These are phyloP conservation scores for Yamadazyma diddensiae DNA, from an alignment of 1,139 yeast genomes.

Conservation along the genomic window DNA sequence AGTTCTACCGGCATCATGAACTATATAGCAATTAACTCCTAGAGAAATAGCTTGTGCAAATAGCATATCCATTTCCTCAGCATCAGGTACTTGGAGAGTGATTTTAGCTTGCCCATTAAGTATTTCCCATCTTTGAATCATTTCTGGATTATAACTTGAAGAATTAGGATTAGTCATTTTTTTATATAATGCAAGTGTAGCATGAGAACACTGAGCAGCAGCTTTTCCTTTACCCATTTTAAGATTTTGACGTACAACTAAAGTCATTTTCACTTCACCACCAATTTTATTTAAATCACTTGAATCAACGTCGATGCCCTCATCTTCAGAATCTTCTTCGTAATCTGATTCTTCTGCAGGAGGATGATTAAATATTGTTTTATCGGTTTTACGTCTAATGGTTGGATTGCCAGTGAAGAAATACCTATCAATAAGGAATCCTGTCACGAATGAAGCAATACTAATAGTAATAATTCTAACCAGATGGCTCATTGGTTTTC, in stretches of 20 bases:
- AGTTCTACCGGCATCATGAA: constrained; percentile 96
- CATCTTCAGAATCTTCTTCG: constrained; percentile 24
- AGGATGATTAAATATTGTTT: background rate
- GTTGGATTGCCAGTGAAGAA: constrained; percentile 2
- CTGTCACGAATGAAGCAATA: constrained; percentile 23
- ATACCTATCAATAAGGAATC: constrained; percentile 20
- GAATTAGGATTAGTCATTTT: constrained; percentile 55
- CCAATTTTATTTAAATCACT: constrained; percentile 56
- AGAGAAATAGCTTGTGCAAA: constrained; percentile 79
- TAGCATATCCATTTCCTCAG: constrained; percentile 74
- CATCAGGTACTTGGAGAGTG: constrained; percentile 71
- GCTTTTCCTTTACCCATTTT: constrained; percentile 94
- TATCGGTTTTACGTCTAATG: background rate
- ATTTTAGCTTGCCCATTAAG: constrained; percentile 91
- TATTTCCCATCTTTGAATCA: constrained; percentile 75
- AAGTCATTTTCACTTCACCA: constrained; percentile 84
- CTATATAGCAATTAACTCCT: constrained; percentile 74
- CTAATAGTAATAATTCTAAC: constrained; percentile 18
- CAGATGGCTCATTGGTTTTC: constrained; percentile 4
- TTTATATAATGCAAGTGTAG: constrained; percentile 88
- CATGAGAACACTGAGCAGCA: constrained; percentile 98
- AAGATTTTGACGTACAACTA: constrained; percentile 83
- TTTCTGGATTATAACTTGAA: constrained; percentile 54
- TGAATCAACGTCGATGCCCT: constrained; percentile 54
- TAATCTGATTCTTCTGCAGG: constrained; percentile 3